Base-by-base conservation (phyloP, 805 yeast species). In the Pichia pseudocactophila region DNA sequence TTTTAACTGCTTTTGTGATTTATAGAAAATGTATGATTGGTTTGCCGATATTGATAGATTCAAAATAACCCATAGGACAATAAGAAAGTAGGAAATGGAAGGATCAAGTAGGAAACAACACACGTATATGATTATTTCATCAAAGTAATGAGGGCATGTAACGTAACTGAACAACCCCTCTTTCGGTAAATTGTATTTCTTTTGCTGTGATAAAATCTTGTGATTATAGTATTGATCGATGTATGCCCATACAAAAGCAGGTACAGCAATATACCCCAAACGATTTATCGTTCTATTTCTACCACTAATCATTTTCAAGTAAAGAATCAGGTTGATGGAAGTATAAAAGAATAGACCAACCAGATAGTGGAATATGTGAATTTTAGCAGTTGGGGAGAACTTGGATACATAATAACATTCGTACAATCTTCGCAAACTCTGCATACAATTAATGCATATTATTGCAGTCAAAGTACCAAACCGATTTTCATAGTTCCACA, bases 101-200 rank as follows among this genome's bases (percentile, higher is more conserved):
- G 52, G 58, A 10, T 37, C 30, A 1, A 55, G 37, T 10, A 58
- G 12, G 1, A 56, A 15, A 3, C 45, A 31, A 15, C 58, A 51
- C 1, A 63, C 36, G 50, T 83, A 83, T 2, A 83, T 69, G 30
- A 71, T 22, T 7, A 79, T 62, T 54, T 83, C 94, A 56, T 80
- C 81, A 16, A 78, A 62, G 51, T 82, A 83, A 57, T 83, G 94
- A 0, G 90, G 82, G 50, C 81, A 74, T 15, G 76, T 64, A 2
- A 73, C 65, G n/a, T 56, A 57, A 34, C 58, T 57, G 55, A 81
- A 81, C 37, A 76, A 48, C 1, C 79, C 69, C 30, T 61, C 56
- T 2, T 52, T 56, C 2, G 94, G 92, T 20, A 69, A 51, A 1
- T 75, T 66, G 56, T 81, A 81, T 54, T 81, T 81, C 17, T 57